Base-by-base conservation (phyloP, 73 alveolate genomes). In the Paramecium bursaria region DNA sequence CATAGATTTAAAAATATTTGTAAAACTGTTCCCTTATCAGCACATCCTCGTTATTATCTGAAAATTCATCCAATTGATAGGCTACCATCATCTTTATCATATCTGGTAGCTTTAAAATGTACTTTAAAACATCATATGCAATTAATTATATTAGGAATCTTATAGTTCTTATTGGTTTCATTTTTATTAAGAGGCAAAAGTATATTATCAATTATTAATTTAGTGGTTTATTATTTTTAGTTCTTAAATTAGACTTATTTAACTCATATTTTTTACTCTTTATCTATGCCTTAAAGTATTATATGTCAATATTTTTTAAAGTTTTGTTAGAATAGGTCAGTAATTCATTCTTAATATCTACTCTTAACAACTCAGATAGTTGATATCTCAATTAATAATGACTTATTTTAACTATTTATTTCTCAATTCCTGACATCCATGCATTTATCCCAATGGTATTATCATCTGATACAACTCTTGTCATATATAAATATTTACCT, bases 401-500 rank as follows among this genome's bases (percentile, higher is more conserved):
- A 67, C 23, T 35, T 4, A 19, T 44, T 17, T 67, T 35, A 9
- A 67, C n/a, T 67, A 39, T n/a, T 19, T 53, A 14, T 35, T 35
- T 3, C 9, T 44, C 10, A 67, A 67, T 67, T 4, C 60, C 35
- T 44, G 33, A 53, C 82, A 67, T 67, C 82, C 82, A 67, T 9
- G 44, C 55, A 35, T 67, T 67, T 0, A 67, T 5, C 19, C 82
- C 82, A 6, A 67, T 67, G 2, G 82, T 67, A 13, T 26, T 17
- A 67, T 67, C 55, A 67, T 67, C 33, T n/a, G 82, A 67, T n/a
- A 67, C 21, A 21, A 67, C 82, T 35, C 82, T 67, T 21, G 19
- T 2, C 2, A 57, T 26, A 19, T n/a, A 21, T 3, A 31, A 31
- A 25, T 1, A 42, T 7, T 35, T 67, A 67, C 82, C 82, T 19